A percentile compares a stretch with the other conserved stretches of the same genome.
Evolutionary conservation across 2,329 filamentous ascomycete species (phyloP).

Genomic region (Claviceps sp.): DNA sequence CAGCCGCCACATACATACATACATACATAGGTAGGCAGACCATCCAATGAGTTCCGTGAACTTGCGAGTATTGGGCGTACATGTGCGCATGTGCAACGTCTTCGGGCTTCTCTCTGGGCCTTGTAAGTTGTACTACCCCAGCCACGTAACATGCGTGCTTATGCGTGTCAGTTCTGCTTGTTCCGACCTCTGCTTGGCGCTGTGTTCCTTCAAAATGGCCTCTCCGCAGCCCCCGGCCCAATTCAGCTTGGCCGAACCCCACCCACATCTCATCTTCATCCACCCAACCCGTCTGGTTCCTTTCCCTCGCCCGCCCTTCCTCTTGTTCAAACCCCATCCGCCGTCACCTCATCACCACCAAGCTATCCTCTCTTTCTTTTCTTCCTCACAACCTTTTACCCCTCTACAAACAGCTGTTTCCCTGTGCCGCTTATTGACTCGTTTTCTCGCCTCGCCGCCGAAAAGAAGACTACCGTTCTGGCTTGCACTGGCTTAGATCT

Average conservation of each 20-base stretch:
- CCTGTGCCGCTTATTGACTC: slow-evolving; percentile 10
- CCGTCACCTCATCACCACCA: background rate
- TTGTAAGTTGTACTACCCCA: too few species aligned
- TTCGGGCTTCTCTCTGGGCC: too few species aligned
- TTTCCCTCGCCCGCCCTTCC: slow-evolving; percentile 2
- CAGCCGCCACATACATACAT: too few species aligned
- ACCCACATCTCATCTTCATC: background rate
- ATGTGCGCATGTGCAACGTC: too few species aligned
- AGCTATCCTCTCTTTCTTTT: background rate
- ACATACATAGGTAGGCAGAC: too few species aligned
- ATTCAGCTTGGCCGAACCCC: background rate
- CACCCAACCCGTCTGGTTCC: background rate
- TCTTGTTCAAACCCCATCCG: background rate
- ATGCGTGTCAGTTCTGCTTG: background rate
- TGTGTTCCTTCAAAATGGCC: background rate
- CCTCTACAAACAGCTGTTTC: slow-evolving; percentile 5
- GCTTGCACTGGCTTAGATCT: slow-evolving; percentile 7
- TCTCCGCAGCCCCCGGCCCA: background rate
- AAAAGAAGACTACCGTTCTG: too few species aligned
- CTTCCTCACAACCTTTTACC: background rate
- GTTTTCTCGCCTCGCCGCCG: background rate
- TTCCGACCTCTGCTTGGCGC: background rate
- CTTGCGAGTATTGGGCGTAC: too few species aligned
- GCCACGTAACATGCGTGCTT: background rate
- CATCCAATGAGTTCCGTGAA: too few species aligned